Evolutionary conservation across 208 protist genomes (phyloP), one percentile per base, ranked within the genome.

Genomic region (Phytomonas francai): DNA sequence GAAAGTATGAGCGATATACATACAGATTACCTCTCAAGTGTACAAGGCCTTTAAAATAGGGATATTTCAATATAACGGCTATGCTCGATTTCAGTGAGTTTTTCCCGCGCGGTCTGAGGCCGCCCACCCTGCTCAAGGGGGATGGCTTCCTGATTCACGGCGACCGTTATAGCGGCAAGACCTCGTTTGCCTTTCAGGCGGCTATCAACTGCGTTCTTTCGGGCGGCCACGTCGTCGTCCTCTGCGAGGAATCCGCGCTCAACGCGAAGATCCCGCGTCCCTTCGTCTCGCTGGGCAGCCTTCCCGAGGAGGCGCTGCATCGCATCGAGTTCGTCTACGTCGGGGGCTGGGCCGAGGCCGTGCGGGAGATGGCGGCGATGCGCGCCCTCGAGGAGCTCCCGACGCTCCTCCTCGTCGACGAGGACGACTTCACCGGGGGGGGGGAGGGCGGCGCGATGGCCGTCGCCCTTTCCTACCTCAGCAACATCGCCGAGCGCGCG

Each of bases 121-220:
- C 63, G 29, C 42, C 69, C 7, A 68, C 68, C 65, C 72, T 59
- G 7, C 57, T 85, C 39, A 14, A 51, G 11, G 82, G 79, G 3
- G 68, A 86, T 61, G 82, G 85, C 51, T 84, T 79, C 65, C 66
- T 91, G 61, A 27, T 88, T 6, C 74, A 75, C 29, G 85, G 85
- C 3, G 62, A 78, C 22, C 79, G 82, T 19, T 54, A 59, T 19
- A 71, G 71, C 29, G 85, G 85, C 6, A 91, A 88, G 72, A 81
- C 80, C 27, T 88, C 81, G 16, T 78, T 91, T 42, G 82, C 85
- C 22, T 88, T 91, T 42, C 85, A 91, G 70, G 82, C 82, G 16
- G 82, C 71, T 9, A 71, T 91, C 29, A 86, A 81, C 65, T 73
- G 73, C 14, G 78, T 80, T 19, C 63, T 72, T 34, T 31, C 69